Conservation (phyloP, 139 green algal species). For the Micractinium sp. region DNA sequence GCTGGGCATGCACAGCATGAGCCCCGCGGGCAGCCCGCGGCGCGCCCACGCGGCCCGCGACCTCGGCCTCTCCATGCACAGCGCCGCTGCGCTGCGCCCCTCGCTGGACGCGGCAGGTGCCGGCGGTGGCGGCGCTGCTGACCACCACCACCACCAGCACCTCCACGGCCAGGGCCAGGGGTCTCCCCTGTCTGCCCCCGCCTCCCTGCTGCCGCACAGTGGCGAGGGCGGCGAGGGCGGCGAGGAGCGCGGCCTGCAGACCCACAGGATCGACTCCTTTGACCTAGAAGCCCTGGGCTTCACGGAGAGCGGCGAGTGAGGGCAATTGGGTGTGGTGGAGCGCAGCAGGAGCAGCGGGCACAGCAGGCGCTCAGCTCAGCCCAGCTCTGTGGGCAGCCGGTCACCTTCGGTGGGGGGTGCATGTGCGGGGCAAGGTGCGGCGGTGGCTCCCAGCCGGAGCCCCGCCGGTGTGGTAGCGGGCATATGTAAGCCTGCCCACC, state of each 20-base stretch:
- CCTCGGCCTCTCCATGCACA: background rate
- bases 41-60: background rate
- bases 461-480: background rate
- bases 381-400: too few species aligned
- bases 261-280: slow-evolving; percentile 12
- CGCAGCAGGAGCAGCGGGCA: too few species aligned
- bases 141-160: too few species aligned
- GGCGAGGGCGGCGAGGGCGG: background rate
- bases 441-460: background rate
- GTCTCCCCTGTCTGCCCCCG: background rate
- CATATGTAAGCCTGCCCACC: slow-evolving; percentile 9
- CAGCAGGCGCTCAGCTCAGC: background rate
- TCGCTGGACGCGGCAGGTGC: background rate
- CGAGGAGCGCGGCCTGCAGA: background rate
- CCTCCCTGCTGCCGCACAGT: background rate
- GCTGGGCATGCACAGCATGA: background rate
- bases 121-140: background rate
- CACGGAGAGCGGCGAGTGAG: slow-evolving; percentile 19
- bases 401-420: too few species aligned
- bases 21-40: background rate
- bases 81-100: background rate
- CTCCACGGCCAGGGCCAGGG: too few species aligned
- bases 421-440: too few species aligned
- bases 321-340: background rate
- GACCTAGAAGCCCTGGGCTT: slow-evolving; percentile 26